Base-by-base conservation (phyloP, 805 yeast species). In the Saturnispora galanensis region DNA sequence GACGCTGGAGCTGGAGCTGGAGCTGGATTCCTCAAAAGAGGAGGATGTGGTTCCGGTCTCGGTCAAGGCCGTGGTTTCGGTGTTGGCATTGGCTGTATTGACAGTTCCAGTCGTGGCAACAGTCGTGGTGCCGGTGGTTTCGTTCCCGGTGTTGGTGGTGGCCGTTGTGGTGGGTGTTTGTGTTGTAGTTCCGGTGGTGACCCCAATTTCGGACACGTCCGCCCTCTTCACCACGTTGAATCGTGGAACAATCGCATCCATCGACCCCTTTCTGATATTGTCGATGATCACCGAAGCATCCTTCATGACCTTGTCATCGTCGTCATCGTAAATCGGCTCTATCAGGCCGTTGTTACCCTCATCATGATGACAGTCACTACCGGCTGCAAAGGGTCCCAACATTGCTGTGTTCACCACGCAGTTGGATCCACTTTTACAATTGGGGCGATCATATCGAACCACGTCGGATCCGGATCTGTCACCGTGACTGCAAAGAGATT, bases 201-300 rank as follows among this genome's bases (percentile, higher is more conserved):
- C 34, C 3, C 11, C 31, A 11, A 13, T 35, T 10, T 31, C 31
- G n/a, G 17, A n/a, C 16, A 12, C 1, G 15, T 47, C 56, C 7
- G 44, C 60, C 45, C 62, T 50, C 41, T 45, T 57, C 5, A 42
- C 44, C 3, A 58, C 32, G 34, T 52, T 51, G 39, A 58, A 58
- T 39, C 63, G 49, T 8, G 63, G 62, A n/a, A 54, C 50, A 12
- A 57, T 56, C 4, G 57, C 61, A 45, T 55, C 46, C 42, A 56
- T 52, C 17, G 60, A 55, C 8, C 50, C 47, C 34, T 48, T 37
- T 43, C 41, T 56, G 17, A 58, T 56, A 35, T 56, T 53, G 21
- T 53, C 44, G 10, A 57, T 50, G 35, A 57, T 57, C 17, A 51
- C 41, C 31, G 50, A 46, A 17, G 56, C 52, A 39, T 44, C 42